These are phyloP conservation scores for Cyclostephanos tholiformis DNA, from an alignment of 108 stramenopile genomes.

Conservation along the genomic window DNA sequence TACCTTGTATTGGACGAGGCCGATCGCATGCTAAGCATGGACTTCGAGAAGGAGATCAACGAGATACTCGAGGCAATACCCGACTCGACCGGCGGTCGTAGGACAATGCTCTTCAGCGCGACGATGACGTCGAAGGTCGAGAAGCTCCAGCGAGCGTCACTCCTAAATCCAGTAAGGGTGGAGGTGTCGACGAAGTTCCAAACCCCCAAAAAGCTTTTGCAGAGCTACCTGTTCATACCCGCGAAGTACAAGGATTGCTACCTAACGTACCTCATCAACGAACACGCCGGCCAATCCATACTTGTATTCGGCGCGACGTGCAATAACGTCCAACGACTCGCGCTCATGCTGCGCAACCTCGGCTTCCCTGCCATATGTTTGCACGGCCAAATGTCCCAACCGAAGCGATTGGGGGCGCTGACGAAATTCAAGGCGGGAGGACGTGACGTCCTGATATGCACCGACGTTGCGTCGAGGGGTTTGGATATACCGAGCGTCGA, in stretches of 20 bases:
- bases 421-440: slow-evolving; percentile 91
- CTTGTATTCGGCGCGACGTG: slow-evolving; percentile 98
- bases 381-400: slow-evolving; percentile 98
- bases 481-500: slow-evolving; percentile 96
- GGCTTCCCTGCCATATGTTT: slow-evolving; percentile 96
- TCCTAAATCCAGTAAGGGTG: slow-evolving; percentile 90
- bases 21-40: slow-evolving; percentile 96
- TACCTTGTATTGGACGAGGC: slow-evolving; percentile 99
- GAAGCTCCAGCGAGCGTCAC: slow-evolving; percentile 95
- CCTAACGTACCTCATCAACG: slow-evolving; percentile 95
- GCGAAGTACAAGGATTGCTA: slow-evolving; percentile 99
- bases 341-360: slow-evolving; percentile 95
- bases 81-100: slow-evolving; percentile 61
- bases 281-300: slow-evolving; percentile 94
- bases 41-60: slow-evolving; percentile 92
- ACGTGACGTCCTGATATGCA: slow-evolving; percentile 90
- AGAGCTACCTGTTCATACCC: slow-evolving; percentile 98
- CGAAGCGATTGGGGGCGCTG: slow-evolving; percentile 96
- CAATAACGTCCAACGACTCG: slow-evolving; percentile 93
- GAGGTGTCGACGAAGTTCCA: slow-evolving; percentile 95
- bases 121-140: slow-evolving; percentile 99
- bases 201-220: slow-evolving; percentile 93
- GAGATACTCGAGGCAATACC: slow-evolving; percentile 92
- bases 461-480: slow-evolving; percentile 98
- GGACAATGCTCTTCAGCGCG: slow-evolving; percentile 96